phyloP scores from a whole-genome alignment of 345 rosid species.

The Acer saccharum region DNA sequence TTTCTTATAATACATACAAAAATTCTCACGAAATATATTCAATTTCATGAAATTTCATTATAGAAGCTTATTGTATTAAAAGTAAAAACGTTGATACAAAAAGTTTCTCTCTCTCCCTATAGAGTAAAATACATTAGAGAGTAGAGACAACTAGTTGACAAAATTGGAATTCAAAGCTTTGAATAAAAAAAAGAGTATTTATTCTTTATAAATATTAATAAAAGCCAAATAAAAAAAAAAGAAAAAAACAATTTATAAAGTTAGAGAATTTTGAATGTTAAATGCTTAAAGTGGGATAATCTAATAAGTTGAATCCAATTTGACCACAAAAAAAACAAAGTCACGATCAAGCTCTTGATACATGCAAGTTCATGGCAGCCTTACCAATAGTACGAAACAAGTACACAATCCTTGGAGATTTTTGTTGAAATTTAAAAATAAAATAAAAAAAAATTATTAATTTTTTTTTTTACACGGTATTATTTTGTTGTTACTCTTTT shows the following conservation, averaged over 20 bases:
- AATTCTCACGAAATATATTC: no score
- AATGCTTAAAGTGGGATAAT: not conserved
- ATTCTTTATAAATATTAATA: no score
- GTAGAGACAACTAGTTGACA: not conserved
- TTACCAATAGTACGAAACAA: slow-evolving; percentile 4
- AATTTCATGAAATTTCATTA: no score
- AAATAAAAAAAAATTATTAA: not conserved
- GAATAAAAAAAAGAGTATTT: no score
- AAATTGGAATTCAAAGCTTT: no score
- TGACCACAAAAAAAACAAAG: not conserved
- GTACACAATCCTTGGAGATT: slow-evolving; percentile 2
- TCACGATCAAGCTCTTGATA: not conserved
- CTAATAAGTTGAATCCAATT: not conserved
- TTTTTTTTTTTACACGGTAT: no score
- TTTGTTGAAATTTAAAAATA: not conserved
- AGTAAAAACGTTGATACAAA: no score
- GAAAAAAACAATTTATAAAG: not conserved
- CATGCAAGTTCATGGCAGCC: not conserved
- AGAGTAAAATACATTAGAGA: not conserved
- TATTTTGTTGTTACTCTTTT: not conserved
- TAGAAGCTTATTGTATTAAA: no score
- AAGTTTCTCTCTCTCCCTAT: no score
- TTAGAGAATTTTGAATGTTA: not conserved
- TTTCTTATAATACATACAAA: no score
- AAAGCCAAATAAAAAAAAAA: no score